These are phyloP conservation scores for Lophium mytilinum DNA, from an alignment of 495 filamentous ascomycete genomes.

Conservation along the genomic window DNA sequence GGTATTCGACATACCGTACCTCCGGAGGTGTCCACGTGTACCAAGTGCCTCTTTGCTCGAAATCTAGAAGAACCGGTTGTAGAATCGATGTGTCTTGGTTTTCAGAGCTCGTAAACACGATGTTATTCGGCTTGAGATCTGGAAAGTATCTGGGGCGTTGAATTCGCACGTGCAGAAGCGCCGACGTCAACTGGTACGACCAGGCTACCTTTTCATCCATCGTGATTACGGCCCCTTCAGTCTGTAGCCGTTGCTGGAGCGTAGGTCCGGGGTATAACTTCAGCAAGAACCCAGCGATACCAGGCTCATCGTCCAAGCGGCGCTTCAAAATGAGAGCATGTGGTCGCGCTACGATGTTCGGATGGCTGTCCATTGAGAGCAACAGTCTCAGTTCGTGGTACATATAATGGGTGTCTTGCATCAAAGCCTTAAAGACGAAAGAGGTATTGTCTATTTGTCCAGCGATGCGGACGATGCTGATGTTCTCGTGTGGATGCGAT, in stretches of 20 bases:
- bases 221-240: constrained; percentile 3
- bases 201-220: constrained; percentile 23
- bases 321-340: constrained; percentile 28
- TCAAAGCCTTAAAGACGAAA: constrained; percentile 19
- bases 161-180: constrained; percentile 30
- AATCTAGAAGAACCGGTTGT: not conserved
- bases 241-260: constrained; percentile 23
- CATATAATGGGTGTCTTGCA: constrained; percentile 27
- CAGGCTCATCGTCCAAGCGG: constrained; percentile 30
- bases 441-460: not conserved
- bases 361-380: constrained; percentile 24
- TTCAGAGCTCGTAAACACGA: not conserved
- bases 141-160: constrained; percentile 29
- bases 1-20: not conserved
- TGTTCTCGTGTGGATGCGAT: constrained; percentile 10
- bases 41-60: not conserved
- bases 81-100: no score
- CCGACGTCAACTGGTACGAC: constrained; percentile 27
- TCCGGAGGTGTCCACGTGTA: not conserved
- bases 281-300: constrained; percentile 33
- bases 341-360: constrained; percentile 28
- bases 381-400: constrained; percentile 26
- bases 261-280: constrained; percentile 27
- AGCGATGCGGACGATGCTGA: constrained; percentile 13
- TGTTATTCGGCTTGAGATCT: constrained; percentile 35